Percentiles rank a stretch among this genome's conserved stretches.
Conservation (phyloP, 352 stramenopile species). For the Blastocystis sp. region DNA sequence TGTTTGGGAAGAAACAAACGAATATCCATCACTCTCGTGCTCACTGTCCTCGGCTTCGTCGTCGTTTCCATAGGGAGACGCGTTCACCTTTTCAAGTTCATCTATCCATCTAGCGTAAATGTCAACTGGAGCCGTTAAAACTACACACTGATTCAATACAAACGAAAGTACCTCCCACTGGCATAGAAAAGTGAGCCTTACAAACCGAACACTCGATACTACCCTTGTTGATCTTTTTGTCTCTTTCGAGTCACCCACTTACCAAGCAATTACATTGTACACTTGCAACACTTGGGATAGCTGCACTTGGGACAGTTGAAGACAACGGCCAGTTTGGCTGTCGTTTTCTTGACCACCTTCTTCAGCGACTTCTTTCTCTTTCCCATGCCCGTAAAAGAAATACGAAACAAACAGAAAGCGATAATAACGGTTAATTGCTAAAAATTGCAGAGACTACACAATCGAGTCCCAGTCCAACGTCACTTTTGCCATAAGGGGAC, state of each 20-base stretch:
- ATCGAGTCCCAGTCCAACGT: not conserved
- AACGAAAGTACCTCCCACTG: not conserved
- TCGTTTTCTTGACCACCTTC: constrained; percentile 50
- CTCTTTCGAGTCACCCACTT: not conserved
- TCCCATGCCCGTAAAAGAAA: too few species aligned
- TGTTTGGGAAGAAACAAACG: constrained; percentile 5
- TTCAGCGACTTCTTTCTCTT: constrained; percentile 54
- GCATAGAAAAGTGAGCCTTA: constrained; percentile 34
- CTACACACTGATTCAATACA: not conserved
- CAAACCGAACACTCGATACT: constrained; percentile 53
- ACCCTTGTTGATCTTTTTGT: constrained; percentile 22
- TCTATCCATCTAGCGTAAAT: constrained; percentile 50
- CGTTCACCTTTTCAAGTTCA: not conserved
- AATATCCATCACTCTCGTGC: not conserved
- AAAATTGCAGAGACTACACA: not conserved
- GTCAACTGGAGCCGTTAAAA: constrained; percentile 19
- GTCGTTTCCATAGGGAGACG: not conserved
- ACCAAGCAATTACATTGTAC: not conserved
- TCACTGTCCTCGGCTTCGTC: not conserved
- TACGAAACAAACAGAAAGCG: too few species aligned
- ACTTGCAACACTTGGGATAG: constrained; percentile 57
- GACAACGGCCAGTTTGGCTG: constrained; percentile 46
- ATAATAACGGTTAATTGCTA: too few species aligned
- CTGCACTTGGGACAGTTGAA: constrained; percentile 56
- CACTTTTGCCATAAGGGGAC: not conserved